Percentiles rank a stretch among this genome's conserved stretches.
Evolutionary conservation across 371 early-diverging fungal species (phyloP).

Genomic region (Fennellomyces sp.): DNA sequence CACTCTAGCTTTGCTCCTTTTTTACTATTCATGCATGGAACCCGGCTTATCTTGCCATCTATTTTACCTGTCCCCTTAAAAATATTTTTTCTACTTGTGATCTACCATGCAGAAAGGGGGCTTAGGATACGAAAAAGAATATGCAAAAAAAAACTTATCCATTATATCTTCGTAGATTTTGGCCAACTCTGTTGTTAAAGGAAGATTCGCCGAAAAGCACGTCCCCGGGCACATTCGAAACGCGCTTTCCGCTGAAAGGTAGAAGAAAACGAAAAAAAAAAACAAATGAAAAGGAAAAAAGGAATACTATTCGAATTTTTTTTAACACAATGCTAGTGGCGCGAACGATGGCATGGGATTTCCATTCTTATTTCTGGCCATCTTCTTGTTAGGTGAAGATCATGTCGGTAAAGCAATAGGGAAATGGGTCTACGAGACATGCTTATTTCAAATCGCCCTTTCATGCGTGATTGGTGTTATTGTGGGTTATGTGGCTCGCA

Average conservation of each 20-base stretch:
- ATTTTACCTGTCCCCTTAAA: not conserved
- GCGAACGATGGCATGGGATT: constrained; percentile 89
- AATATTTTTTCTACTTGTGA: too few species aligned
- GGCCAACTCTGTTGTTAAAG: constrained; percentile 94
- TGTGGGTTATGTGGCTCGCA: constrained; percentile 78
- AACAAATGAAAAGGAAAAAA: not conserved
- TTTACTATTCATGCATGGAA: too few species aligned
- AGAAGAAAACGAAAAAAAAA: not conserved
- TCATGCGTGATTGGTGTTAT: constrained; percentile 79
- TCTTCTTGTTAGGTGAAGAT: constrained; percentile 69
- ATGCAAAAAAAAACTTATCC: too few species aligned
- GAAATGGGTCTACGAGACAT: constrained; percentile 77
- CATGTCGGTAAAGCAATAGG: constrained; percentile 67
- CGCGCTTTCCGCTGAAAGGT: constrained; percentile 88
- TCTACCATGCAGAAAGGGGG: too few species aligned
- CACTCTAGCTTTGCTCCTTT: too few species aligned
- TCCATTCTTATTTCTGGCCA: constrained; percentile 86
- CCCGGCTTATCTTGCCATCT: not conserved
- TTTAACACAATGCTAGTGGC: constrained; percentile 47
- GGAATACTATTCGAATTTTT: too few species aligned
- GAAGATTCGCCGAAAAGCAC: constrained; percentile 93
- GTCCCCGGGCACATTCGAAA: constrained; percentile 88
- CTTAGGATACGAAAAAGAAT: too few species aligned
- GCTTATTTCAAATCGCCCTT: constrained; percentile 79
- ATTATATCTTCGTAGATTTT: constrained; percentile 58